Base-by-base conservation (phyloP, 352 stramenopile genomes). In the Phytophthora tubulina region DNA sequence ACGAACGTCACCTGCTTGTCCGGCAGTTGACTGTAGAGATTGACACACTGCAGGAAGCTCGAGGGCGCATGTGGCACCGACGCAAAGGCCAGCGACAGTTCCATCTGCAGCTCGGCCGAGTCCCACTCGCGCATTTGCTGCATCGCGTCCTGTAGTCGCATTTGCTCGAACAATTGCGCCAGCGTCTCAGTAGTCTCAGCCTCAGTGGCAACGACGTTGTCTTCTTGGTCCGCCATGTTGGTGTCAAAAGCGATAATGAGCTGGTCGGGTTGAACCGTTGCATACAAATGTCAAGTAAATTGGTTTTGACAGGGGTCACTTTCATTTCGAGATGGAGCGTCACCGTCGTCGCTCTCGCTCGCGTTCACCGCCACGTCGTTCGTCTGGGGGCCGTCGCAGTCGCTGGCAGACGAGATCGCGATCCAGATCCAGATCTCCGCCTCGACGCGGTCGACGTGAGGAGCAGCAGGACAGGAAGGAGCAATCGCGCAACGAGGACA, bases 1-100 rank as follows among this genome's bases (percentile, higher is more conserved):
- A 73, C 39, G 11, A 57, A 58, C 32, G 11, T 15, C 11, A 82
- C 17, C 6, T 81, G 39, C 55, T 77, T 79, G 32, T 60, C 58
- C 33, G 68, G 70, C 9, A 81, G 52, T 10, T 73, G 50, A 0
- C 55, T 53, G 46, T 77, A 84, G 13, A 78, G 51, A 14, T 76
- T 13, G 15, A 87, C 17, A 39, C 79, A 85, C 32, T 73, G 69
- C 35, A 89, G 67, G 65, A 89, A 82, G 46, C 31, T 60, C 7
- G 79, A 81, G 4, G 81, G 75, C 8, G 81, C 78, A 0, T 61
- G 54, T 0, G 69, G 38, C 14, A 82, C 64, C 8, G 67, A 54
- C 35, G 60, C 54, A 55, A 86, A 86, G 55, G 75, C 79, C 32
- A 74, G 51, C 21, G 61, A 49, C 1, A 89, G 57, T 54, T 89